Conservation (phyloP, 306 rosid species). For the Glycine soja region DNA sequence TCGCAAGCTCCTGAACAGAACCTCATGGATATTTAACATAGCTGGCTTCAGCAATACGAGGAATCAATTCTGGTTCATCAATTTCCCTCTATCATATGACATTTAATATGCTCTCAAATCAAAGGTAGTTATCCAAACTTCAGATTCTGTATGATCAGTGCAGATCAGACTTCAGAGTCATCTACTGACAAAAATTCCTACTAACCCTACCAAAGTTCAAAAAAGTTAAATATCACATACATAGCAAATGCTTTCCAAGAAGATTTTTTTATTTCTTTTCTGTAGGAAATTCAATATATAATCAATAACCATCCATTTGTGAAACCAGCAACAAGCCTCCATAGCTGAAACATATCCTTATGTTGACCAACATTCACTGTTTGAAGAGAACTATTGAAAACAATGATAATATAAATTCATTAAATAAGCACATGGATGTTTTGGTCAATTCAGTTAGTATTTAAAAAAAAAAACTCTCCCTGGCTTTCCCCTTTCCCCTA, state of each 20-base stretch:
- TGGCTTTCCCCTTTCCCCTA: no score
- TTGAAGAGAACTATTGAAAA: neutral
- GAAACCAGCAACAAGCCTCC: conserved; percentile 29
- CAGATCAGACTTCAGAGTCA: neutral
- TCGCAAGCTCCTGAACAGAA: neutral
- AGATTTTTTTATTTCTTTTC: neutral
- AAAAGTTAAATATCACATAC: no score
- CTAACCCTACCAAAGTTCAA: neutral
- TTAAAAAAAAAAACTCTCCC: no score
- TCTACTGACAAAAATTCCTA: neutral
- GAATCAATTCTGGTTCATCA: neutral
- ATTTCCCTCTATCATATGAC: neutral
- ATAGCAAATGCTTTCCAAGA: neutral
- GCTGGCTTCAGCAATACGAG: neutral
- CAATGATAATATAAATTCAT: conserved; percentile 9
- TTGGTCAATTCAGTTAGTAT: no score
- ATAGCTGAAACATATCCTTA: neutral
- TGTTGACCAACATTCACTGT: conserved; percentile 33
- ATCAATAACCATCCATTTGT: conserved; percentile 6
- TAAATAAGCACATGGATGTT: neutral
- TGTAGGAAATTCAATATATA: conserved; percentile 39
- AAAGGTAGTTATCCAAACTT: neutral
- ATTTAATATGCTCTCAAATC: neutral
- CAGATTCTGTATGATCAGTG: neutral
- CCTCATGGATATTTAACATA: neutral